phyloP scores from a whole-genome alignment of 1,284 basidiomycete species.

The Sporisorium graminicola region DNA sequence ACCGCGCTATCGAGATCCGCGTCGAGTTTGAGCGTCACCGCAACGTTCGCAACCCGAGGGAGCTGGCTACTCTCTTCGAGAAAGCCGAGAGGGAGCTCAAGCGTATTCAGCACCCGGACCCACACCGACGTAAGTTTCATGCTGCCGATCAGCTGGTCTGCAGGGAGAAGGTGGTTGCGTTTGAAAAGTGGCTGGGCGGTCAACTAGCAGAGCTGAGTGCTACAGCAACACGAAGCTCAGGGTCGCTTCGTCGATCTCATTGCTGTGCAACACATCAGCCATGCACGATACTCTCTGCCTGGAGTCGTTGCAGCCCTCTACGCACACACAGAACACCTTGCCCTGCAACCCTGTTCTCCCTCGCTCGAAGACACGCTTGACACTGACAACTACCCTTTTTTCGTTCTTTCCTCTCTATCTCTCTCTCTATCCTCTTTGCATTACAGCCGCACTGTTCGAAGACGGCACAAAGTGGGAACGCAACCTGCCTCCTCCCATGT shows the following conservation, averaged over 20 bases:
- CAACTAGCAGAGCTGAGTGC: not conserved
- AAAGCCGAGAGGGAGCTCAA: conserved; percentile 84
- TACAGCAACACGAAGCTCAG: not conserved
- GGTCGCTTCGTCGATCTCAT: not conserved
- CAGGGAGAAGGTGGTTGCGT: too few species aligned
- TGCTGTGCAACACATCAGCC: not conserved
- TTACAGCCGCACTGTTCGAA: conserved; percentile 65
- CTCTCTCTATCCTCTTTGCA: not conserved
- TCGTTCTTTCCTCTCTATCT: not conserved
- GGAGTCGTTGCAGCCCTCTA: not conserved
- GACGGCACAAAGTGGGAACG: conserved; percentile 69
- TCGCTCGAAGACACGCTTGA: too few species aligned
- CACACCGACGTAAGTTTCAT: conserved; percentile 81
- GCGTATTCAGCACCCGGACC: conserved; percentile 83
- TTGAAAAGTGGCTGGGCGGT: not conserved
- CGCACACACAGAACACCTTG: not conserved
- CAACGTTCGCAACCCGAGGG: conserved; percentile 86
- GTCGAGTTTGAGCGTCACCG: conserved; percentile 94
- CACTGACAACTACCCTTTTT: conserved; percentile 15
- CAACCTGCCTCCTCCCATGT: conserved; percentile 64
- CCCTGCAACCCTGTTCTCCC: not conserved
- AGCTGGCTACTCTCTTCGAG: conserved; percentile 82
- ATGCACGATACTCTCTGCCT: not conserved
- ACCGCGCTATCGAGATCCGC: conserved; percentile 83
- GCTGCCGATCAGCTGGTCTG: not conserved